Percentiles rank a stretch among this genome's conserved stretches.
phyloP scores from a whole-genome alignment of 345 rosid species.

The Citrus glauca region DNA sequence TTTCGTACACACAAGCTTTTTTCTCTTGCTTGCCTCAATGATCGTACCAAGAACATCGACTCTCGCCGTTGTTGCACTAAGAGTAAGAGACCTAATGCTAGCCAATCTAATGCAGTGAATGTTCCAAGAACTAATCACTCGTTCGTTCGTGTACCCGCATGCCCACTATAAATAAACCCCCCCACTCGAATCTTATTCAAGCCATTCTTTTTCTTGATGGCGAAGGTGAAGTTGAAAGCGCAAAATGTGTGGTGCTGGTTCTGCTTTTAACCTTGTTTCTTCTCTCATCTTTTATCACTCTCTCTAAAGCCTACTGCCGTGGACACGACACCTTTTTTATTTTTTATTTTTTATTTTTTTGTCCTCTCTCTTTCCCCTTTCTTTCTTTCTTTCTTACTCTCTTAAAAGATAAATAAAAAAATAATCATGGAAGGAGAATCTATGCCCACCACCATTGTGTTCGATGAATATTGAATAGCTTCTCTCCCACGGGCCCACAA shows the following conservation, averaged over 20 bases:
- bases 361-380: background rate
- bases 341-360: background rate
- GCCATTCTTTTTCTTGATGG: background rate
- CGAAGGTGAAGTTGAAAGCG: background rate
- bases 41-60: too few relatives aligned
- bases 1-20: too few relatives aligned
- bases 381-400: background rate
- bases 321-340: slow-evolving; percentile 26
- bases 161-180: background rate
- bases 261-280: background rate
- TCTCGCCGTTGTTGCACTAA: too few relatives aligned
- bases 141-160: too few relatives aligned
- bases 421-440: slow-evolving; percentile 29
- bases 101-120: background rate
- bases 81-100: background rate
- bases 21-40: too few relatives aligned
- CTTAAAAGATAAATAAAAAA: background rate
- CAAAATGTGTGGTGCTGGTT: background rate
- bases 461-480: slow-evolving; percentile 26
- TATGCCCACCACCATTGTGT: slow-evolving; percentile 33
- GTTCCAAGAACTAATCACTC: background rate
- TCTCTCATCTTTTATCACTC: background rate
- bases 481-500: slow-evolving; percentile 8
- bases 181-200: background rate
- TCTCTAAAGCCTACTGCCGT: background rate